These are phyloP conservation scores for Stygiomarasmius scandens DNA, from an alignment of 1,284 basidiomycete genomes.

Conservation along the genomic window DNA sequence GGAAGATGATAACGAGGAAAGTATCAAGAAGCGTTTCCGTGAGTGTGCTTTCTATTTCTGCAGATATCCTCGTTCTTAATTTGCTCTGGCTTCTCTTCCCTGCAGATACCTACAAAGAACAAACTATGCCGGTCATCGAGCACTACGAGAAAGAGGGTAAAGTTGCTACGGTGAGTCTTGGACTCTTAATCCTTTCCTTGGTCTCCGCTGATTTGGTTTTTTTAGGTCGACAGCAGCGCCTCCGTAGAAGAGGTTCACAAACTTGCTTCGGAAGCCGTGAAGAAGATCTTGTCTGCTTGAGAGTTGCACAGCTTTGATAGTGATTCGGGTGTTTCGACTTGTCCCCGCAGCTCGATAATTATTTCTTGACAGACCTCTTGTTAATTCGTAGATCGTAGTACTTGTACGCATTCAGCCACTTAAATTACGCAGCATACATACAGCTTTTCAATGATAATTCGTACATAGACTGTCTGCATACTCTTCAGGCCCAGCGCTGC, in stretches of 20 bases:
- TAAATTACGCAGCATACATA: no score
- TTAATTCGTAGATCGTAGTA: no score
- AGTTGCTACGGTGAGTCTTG: conserved; percentile 71
- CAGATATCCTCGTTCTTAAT: not conserved
- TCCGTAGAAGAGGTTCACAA: conserved; percentile 75
- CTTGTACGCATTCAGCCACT: no score
- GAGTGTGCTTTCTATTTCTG: conserved; percentile 31
- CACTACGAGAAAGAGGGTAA: conserved; percentile 75
- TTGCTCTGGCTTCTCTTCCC: not conserved
- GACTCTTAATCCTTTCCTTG: not conserved
- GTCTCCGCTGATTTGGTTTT: not conserved
- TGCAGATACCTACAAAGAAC: conserved; percentile 84
- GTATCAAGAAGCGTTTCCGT: conserved; percentile 96
- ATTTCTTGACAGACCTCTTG: no score
- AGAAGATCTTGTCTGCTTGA: conserved; percentile 37
- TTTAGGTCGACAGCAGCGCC: conserved; percentile 77
- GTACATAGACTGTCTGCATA: no score
- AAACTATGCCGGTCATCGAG: conserved; percentile 96
- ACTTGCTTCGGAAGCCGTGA: conserved; percentile 57
- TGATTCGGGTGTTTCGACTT: no score
- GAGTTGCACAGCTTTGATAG: not conserved
- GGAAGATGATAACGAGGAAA: conserved; percentile 95
- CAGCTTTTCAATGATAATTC: no score
- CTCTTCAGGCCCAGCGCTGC: no score
- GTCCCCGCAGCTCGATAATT: no score